Percentiles rank a stretch among this genome's conserved stretches.
Evolutionary conservation across 1,284 basidiomycete species (phyloP).

Genomic region (Ceratobasidium sp.): DNA sequence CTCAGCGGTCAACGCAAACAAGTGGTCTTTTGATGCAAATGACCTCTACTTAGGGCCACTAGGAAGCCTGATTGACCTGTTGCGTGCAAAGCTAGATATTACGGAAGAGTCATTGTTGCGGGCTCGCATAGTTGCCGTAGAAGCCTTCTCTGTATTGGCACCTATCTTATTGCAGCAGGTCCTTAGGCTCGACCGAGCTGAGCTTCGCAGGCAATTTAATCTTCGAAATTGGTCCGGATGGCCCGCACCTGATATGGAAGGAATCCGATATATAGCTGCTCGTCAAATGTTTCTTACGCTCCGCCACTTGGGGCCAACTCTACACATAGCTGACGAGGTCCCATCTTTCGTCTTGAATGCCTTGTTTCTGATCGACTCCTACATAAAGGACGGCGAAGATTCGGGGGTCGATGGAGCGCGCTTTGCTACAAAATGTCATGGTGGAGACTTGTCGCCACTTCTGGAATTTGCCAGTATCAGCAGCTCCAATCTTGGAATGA

Average conservation of each 20-base stretch:
- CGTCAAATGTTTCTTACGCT: slow-evolving; percentile 3
- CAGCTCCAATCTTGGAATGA: background rate
- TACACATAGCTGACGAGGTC: background rate
- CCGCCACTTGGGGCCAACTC: background rate
- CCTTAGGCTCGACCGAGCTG: background rate
- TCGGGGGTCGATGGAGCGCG: slow-evolving; percentile 1
- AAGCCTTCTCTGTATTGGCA: background rate
- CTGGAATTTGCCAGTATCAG: background rate
- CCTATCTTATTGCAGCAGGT: slow-evolving; percentile 7
- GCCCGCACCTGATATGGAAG: background rate
- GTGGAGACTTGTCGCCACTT: background rate
- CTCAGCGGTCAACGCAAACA: background rate
- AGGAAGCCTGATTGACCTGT: background rate
- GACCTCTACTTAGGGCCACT: background rate
- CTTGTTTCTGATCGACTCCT: slow-evolving; percentile 4
- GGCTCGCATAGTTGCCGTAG: background rate
- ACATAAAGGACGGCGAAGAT: background rate
- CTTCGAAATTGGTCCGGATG: background rate
- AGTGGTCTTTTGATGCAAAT: background rate
- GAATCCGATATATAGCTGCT: background rate
- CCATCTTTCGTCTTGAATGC: background rate
- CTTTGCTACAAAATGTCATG: background rate
- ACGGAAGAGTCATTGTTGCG: background rate
- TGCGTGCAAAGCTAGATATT: background rate
- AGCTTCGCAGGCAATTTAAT: background rate